Evolutionary conservation across 2,329 filamentous ascomycete genomes (phyloP), one percentile per base, ranked within the genome.

Genomic region (Stemphylium beticola): DNA sequence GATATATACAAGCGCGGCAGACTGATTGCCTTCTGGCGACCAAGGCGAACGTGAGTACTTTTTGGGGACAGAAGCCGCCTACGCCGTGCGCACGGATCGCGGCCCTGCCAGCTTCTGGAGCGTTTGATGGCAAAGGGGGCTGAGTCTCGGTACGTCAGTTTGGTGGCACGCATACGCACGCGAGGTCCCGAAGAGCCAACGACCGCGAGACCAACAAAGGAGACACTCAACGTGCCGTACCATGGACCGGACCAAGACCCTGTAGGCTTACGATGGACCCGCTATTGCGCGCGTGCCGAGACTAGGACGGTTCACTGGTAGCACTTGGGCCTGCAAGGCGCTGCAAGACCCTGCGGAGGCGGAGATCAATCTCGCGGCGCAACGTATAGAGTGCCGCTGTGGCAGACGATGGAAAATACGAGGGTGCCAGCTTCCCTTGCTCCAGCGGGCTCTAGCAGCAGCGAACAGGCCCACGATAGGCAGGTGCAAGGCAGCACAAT

Each of bases 11-110:
- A 29, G 12, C 15, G 33, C 57, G 55, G 57, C 49, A 43, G 44
- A 51, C 17, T 29, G 41, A 44, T 15, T 34, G 12, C 22, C 18
- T 31, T 31, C 33, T 33, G 33, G 34, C 49, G 38, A 49, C 41
- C 50, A 39, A 51, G 40, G 49, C 46, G 39, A 53, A 37, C 11
- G 31, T 46, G 42, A 39, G 43, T 48, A 37, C 34, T 31, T 50
- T 56, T 55, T 26, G 51, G 50, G 50, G 49, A 37, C 37, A 47
- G 37, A 40, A 48, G 36, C 47, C 49, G 52, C 32, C 36, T 24
- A 40, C 52, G 47, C 47, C 57, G 50, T 49, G 54, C 26, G 57
- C 57, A 58, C 57, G 57, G 57, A 32, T 53, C 39, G 29, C 29
- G 43, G 43, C 29, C 47, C 41, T 48, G 33, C 39, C 50, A 38